phyloP scores from a whole-genome alignment of 805 yeast genomes.

The Candida coleopterorum region DNA sequence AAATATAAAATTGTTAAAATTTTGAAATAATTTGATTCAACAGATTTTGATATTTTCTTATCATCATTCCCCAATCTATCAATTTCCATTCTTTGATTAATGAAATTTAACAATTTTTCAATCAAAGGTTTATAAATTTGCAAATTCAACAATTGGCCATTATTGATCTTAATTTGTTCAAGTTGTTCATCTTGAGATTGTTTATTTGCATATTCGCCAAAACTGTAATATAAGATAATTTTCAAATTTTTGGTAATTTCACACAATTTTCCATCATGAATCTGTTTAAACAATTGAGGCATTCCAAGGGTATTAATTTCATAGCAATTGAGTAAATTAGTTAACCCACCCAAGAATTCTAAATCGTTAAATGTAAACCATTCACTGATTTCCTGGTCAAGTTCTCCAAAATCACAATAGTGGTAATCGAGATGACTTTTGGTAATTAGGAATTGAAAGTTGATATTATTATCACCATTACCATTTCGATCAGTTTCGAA shows the following conservation, averaged over 20 bases:
- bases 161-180: conserved; percentile 11
- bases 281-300: neutral
- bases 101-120: conserved; percentile 4
- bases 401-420: conserved; percentile 22
- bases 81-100: neutral
- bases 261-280: neutral
- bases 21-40: conserved; percentile 19
- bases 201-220: conserved; percentile 20
- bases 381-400: conserved; percentile 29
- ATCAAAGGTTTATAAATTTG: conserved; percentile 7
- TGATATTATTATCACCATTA: conserved; percentile 3
- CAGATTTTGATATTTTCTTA: neutral
- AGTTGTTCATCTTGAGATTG: conserved; percentile 9
- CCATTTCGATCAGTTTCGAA: neutral
- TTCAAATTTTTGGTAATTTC: conserved; percentile 8
- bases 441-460: conserved; percentile 25
- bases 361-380: conserved; percentile 37
- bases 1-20: conserved; percentile 33
- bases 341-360: conserved; percentile 16
- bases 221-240: conserved; percentile 19
- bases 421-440: conserved; percentile 28
- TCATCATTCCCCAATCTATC: neutral
- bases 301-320: conserved; percentile 2
- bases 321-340: conserved; percentile 8
- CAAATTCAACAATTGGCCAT: conserved; percentile 7